Evolutionary conservation across 2,329 filamentous ascomycete species (phyloP), one percentile per base, ranked within the genome.

Genomic region (Pezicula carpinea): DNA sequence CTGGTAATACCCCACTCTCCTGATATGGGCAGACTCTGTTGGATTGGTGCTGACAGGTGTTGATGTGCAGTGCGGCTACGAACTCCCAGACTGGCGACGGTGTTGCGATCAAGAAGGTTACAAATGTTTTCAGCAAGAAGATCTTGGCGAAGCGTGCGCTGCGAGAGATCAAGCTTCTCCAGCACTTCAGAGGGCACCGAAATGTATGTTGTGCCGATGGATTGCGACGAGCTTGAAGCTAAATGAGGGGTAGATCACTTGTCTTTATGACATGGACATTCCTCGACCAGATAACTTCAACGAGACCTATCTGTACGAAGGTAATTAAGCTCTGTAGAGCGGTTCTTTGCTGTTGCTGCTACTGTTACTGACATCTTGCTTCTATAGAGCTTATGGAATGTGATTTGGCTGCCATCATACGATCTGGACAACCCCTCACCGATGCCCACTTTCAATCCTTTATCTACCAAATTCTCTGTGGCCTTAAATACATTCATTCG

Each of bases 51-150:
- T 46, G 31, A 23, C 36, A 23, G 23, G 15, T 65, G 95, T 14
- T 43, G 22, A n/a, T 14, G 26, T 21, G 18, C 66, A 96, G 91
- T 70, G 92, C 93, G 51, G 93, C 93, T 47, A 88, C 89, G 57
- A 96, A 97, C 76, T 85, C 83, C 66, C 83, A 90, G 68, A 95
- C 87, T 26, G 85, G 83, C 63, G 93, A 99, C 67, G 91, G 92
- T 34, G 91, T 99, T 53, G 93, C 93, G 62, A 93, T 99, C 77
- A 99, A 99, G 74, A 99, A 99, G 73, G 89, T 99, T 67, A 99
- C 93, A 75, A 99, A 99, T 87, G 92, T 99, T 62, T 99, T 99
- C 72, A 96, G 90, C 80, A 99, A 99, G 76, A 97, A 97, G 82
- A 99, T 99, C 60, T 79, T 99, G 58, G 93, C 93, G 62, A 99